These are phyloP conservation scores for Iris pallida DNA, from an alignment of 116 monocot species.

Conservation along the genomic window DNA sequence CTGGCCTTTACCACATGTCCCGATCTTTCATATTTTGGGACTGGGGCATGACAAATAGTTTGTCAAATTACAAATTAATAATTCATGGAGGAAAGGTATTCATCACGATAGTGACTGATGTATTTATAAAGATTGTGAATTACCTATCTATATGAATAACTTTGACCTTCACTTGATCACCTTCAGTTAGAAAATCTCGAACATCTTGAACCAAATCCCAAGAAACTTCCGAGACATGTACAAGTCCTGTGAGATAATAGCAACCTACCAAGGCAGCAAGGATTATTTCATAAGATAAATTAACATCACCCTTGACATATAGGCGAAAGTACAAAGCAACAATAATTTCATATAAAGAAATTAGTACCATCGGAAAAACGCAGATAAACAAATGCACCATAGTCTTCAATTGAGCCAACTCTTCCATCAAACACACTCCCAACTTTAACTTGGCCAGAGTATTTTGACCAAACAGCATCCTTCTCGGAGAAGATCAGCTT, in stretches of 20 bases:
- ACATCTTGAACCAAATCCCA: conserved; percentile 97
- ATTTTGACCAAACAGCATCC: conserved; percentile 67
- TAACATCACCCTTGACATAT: background rate
- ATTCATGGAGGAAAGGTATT: too few species aligned
- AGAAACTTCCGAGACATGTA: conserved; percentile 91
- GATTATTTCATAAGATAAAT: background rate
- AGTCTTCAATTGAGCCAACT: conserved; percentile 74
- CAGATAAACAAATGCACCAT: conserved; percentile 89
- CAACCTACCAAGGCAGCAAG: conserved; percentile 28
- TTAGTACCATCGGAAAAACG: conserved; percentile 78
- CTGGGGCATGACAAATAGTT: too few species aligned
- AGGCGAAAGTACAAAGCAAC: background rate
- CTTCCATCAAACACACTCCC: conserved; percentile 65
- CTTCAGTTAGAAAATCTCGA: conserved; percentile 67
- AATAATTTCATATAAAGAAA: conserved; percentile 5
- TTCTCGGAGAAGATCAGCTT: conserved; percentile 85
- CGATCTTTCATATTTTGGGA: too few species aligned
- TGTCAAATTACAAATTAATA: too few species aligned
- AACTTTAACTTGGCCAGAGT: conserved; percentile 47
- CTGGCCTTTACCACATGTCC: too few species aligned
- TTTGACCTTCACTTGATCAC: conserved; percentile 78
- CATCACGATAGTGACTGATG: too few species aligned
- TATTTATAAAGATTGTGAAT: conserved; percentile 2
- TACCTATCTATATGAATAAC: conserved; percentile 74
- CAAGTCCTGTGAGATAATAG: conserved; percentile 83